Evolutionary conservation across 345 rosid species (phyloP).

Genomic region (Pseudoturritis turrita): DNA sequence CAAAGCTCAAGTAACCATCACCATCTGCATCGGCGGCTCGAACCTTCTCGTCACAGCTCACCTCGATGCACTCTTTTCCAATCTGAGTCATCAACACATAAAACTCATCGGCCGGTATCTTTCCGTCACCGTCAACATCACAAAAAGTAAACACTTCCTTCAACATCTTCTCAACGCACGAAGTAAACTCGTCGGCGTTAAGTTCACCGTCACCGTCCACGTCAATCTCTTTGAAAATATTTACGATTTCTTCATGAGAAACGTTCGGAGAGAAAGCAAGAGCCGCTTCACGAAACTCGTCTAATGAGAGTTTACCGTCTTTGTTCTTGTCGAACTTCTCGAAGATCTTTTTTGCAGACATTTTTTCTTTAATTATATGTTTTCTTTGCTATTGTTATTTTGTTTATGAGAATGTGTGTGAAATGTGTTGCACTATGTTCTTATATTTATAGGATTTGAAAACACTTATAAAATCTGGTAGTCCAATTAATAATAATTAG

Average conservation of each 20-base stretch:
- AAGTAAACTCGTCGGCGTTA: neutral
- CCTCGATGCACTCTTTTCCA: neutral
- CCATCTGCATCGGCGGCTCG: neutral
- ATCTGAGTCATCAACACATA: neutral
- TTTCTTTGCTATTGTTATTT: neutral
- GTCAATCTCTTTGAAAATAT: neutral
- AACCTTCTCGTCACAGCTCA: neutral
- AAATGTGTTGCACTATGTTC: neutral
- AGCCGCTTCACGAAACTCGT: conserved; percentile 5
- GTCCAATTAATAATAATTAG: neutral
- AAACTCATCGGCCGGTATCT: conserved; percentile 3
- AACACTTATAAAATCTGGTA: neutral
- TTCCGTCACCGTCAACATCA: conserved; percentile 11
- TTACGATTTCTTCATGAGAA: neutral
- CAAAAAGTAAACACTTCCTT: neutral
- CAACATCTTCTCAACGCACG: neutral
- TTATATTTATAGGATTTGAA: conserved; percentile 10
- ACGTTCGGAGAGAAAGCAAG: neutral
- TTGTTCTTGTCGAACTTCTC: conserved; percentile 7
- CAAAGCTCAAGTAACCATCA: conserved; percentile 14
- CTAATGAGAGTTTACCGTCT: conserved; percentile 1
- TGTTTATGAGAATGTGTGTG: neutral
- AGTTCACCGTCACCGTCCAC: neutral
- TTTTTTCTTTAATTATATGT: neutral
- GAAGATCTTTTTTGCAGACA: neutral